Base-by-base conservation (phyloP, 2,329 filamentous ascomycete genomes). In the Ophiostoma sp. region DNA sequence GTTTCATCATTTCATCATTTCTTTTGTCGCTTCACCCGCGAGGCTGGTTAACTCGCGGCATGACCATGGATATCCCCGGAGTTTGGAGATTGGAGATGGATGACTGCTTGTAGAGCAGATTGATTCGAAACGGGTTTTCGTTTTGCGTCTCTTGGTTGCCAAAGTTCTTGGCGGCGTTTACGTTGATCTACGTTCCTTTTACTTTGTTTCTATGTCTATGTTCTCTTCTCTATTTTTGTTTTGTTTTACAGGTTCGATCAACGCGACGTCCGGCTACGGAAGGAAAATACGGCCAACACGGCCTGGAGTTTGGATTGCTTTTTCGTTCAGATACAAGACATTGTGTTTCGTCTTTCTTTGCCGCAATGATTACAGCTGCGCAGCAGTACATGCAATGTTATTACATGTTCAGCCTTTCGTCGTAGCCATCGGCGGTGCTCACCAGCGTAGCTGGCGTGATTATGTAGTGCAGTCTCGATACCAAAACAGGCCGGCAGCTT, bases 11-110 rank as follows among this genome's bases (percentile, higher is more conserved):
- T 36, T 36, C n/a, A 23, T 20, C 13, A 44, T 66, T 23, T 66
- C 20, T 13, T 66, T 66, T 66, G 35, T 66, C 10, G 6, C 27
- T n/a, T 41, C 10, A 66, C 35, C 60, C 33, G n/a, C 60, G 60
- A 64, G 60, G 60, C 60, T 64, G 60, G 60, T 36, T 20, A 57
- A 20, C 33, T 35, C 11, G 60, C n/a, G 60, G 60, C 60, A 64
- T n/a, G 60, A 36, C 60, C 4, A 27, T 13, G 57, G 31, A 64
- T 64, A 64, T 36, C 60, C 60, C 60, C 33, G 60, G 33, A 36
- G 60, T 64, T 15, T 36, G 33, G 8, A 23, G 20, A 33, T 15
- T 36, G 33, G 8, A 23, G 20, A 33, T 31, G 23, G 52, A 3
- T 31, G 36, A 39, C 36, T 39, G 36, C 36, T 31, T 31, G 20